Evolutionary conservation across 2,329 filamentous ascomycete genomes (phyloP).

Genomic region (Diaporthe caulivora): DNA sequence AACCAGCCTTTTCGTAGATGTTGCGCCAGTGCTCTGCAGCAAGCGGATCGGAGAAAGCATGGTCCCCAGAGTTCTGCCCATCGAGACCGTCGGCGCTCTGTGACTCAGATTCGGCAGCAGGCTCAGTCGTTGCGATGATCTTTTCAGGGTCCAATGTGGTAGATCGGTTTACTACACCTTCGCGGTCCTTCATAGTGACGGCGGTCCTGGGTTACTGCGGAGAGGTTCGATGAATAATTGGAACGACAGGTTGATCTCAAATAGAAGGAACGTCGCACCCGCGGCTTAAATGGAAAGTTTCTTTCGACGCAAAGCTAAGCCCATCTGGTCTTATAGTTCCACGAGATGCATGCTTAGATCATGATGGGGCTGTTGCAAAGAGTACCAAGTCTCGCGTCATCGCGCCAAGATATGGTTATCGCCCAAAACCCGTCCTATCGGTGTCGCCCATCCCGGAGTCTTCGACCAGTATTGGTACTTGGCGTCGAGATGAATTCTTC

Average conservation of each 20-base stretch:
- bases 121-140: slow-evolving; percentile 1
- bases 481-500: background rate
- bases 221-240: background rate
- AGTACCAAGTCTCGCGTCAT: slow-evolving; percentile 36
- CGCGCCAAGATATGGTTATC: slow-evolving; percentile 8
- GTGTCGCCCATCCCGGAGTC: slow-evolving; percentile 11
- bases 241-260: background rate
- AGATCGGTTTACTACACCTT: background rate
- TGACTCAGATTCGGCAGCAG: background rate
- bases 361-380: slow-evolving; percentile 30
- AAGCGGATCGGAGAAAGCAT: slow-evolving; percentile 59
- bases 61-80: slow-evolving; percentile 41
- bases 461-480: slow-evolving; percentile 14
- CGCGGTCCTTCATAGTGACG: slow-evolving; percentile 12
- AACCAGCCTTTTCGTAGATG: slow-evolving; percentile 67
- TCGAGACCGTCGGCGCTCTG: slow-evolving; percentile 1
- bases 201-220: background rate
- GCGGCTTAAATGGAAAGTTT: too few relatives aligned
- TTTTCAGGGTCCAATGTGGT: slow-evolving; percentile 15
- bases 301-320: slow-evolving; percentile 36
- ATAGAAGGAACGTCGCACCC: background rate
- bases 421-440: slow-evolving; percentile 21
- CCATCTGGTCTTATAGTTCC: slow-evolving; percentile 16
- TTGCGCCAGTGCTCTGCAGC: slow-evolving; percentile 63
- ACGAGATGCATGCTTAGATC: slow-evolving; percentile 25